Evolutionary conservation across 163 green algal species (phyloP).

Genomic region (Coccomyxa subellipsoidea): DNA sequence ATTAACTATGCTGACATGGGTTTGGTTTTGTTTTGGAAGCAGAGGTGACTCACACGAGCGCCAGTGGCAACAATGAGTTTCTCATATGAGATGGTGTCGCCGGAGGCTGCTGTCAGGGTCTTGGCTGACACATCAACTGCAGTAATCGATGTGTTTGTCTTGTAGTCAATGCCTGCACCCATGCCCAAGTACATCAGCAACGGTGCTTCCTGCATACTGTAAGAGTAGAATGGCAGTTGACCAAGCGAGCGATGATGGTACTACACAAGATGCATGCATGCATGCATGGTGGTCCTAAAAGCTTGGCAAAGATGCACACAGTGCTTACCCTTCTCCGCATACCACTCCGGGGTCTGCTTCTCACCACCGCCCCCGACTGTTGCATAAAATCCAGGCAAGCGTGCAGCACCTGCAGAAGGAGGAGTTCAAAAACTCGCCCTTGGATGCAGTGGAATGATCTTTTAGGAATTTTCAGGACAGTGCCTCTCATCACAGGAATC

Average conservation of each 20-base stretch:
- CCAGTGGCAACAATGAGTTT: conserved; percentile 86
- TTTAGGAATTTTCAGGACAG: too few relatives aligned
- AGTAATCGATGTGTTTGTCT: conserved; percentile 52
- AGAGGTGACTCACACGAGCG: conserved; percentile 39
- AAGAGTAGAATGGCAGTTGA: too few relatives aligned
- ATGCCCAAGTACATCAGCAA: too few relatives aligned
- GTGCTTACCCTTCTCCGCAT: conserved; percentile 68
- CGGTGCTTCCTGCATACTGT: not conserved
- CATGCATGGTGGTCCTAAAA: too few relatives aligned
- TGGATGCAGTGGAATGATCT: too few relatives aligned
- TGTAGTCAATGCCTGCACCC: conserved; percentile 56
- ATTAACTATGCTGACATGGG: too few relatives aligned
- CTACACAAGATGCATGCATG: too few relatives aligned
- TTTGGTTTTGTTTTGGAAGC: not conserved
- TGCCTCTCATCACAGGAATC: not conserved
- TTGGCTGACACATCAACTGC: conserved; percentile 60
- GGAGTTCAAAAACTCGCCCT: too few relatives aligned
- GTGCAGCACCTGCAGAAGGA: conserved; percentile 39
- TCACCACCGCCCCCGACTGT: conserved; percentile 81
- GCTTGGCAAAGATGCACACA: too few relatives aligned
- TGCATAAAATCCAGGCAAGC: conserved; percentile 89
- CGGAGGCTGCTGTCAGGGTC: conserved; percentile 53
- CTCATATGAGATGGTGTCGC: conserved; percentile 64
- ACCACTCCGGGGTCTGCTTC: conserved; percentile 76
- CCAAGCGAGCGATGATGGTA: too few relatives aligned